Base-by-base conservation (phyloP, 1,139 yeast species). In the Kurtzmaniella natalensis region DNA sequence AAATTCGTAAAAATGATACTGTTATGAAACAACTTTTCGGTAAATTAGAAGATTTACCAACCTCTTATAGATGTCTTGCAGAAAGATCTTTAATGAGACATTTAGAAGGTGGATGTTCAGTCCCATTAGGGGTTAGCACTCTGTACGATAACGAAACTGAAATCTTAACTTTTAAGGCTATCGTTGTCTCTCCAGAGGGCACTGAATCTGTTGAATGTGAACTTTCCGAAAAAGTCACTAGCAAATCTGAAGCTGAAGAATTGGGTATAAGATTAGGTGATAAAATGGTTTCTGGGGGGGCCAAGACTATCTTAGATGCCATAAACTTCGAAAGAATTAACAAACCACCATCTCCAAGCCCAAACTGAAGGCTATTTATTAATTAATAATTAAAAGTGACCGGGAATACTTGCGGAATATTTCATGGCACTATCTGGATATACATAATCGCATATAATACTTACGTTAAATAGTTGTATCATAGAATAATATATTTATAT, bases 21-120 rank as follows among this genome's bases (percentile, higher is more conserved):
- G 59, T 64, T 34, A 72, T 83, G 54, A 65, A 67, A 47, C 59
- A 72, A 35, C 67, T 89, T 21, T 72, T 94, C 44, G 57, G 67
- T 16, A 66, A 72, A 35, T 76, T 92, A 42, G 82, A 81, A 48
- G 82, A 88, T 54, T 60, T 66, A 33, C 72, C 78, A 9, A 73
- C 94, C 2, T 75, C 89, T 2, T 64, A 79, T 43, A 72, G 94
- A 48, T 89, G 98, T 58, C 59, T 79, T n/a, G 95, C 96, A 4
- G 98, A 92, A 61, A 73, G 98, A 48, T 69, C 94, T 10, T 65
- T 92, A 40, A 78, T 92, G 87, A 73, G 94, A 56, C 72, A 84
- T 24, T 70, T 92, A 40, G 97, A 92, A 63, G 98, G 98, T 40
- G 98, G 98, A 11, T 92, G 98, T 61, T 86, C 96, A 1, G 96